These are phyloP conservation scores for Grosmannia huntii DNA, from an alignment of 2,329 filamentous ascomycete genomes.

Conservation along the genomic window DNA sequence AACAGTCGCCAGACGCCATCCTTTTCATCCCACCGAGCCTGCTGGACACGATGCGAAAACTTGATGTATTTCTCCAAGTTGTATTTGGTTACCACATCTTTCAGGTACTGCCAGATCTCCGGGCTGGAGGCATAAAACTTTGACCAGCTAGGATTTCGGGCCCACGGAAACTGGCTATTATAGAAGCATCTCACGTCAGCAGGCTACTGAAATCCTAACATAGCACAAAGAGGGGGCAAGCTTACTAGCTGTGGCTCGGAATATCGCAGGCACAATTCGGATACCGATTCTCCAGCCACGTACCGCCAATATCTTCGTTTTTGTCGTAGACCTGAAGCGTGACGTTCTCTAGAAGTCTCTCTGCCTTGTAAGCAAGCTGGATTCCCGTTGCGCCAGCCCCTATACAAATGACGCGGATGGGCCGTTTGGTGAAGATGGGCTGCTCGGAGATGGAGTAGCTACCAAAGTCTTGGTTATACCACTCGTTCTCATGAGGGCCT, in stretches of 20 bases:
- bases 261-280: conserved; percentile 41
- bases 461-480: not conserved
- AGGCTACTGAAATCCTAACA: not conserved
- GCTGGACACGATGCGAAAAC: conserved; percentile 25
- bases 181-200: not conserved
- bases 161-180: conserved; percentile 10
- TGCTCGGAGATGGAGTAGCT: not conserved
- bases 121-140: conserved; percentile 15
- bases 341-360: conserved; percentile 21
- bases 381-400: conserved; percentile 36
- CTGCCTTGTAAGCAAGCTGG: conserved; percentile 17
- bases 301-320: conserved; percentile 43
- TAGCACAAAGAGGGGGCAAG: no score
- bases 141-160: conserved; percentile 19
- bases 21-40: conserved; percentile 29
- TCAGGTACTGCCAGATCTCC: conserved; percentile 18
- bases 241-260: conserved; percentile 50
- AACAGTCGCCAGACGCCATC: conserved; percentile 23
- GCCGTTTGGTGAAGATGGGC: conserved; percentile 5
- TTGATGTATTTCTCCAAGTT: conserved; percentile 27
- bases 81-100: conserved; percentile 19
- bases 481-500: no score
- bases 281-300: conserved; percentile 19
- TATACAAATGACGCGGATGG: conserved; percentile 24
- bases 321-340: conserved; percentile 54